Conservation (phyloP, 768 basidiomycete genomes). For the Agaricus blazei region DNA sequence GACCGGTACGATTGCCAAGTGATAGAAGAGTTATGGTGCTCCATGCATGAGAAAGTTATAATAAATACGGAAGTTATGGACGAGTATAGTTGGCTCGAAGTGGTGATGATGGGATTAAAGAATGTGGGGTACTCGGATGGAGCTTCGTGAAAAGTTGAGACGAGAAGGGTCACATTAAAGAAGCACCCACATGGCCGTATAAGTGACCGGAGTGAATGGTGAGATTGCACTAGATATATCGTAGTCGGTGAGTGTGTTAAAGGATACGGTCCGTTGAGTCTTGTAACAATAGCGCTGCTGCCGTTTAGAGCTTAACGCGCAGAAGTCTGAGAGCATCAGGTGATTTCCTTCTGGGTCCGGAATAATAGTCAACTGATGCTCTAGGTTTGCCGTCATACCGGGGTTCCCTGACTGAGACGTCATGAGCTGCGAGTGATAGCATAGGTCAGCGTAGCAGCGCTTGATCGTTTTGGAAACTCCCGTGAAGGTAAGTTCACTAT, state of each 20-base stretch:
- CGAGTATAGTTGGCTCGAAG: background rate
- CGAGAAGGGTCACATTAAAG: background rate
- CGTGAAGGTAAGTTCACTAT: background rate
- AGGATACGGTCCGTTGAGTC: background rate
- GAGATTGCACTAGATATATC: slow-evolving; percentile 3
- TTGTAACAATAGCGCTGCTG: background rate
- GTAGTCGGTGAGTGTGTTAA: background rate
- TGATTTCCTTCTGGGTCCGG: background rate
- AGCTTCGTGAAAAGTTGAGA: slow-evolving; percentile 6
- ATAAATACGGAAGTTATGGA: background rate
- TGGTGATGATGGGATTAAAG: slow-evolving; percentile 4
- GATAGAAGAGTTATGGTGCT: background rate
- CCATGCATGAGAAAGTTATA: slow-evolving; percentile 2
- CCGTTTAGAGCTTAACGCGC: background rate
- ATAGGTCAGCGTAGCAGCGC: too few relatives aligned
- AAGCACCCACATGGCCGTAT: background rate
- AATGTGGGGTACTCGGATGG: background rate
- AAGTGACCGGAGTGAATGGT: background rate
- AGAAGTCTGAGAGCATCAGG: background rate
- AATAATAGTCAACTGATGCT: slow-evolving; percentile 3
- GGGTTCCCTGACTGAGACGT: background rate
- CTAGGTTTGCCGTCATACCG: background rate
- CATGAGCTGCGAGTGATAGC: background rate
- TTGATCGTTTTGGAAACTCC: too few relatives aligned
- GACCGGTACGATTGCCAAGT: slow-evolving; percentile 3